A percentile compares a stretch with the other conserved stretches of the same genome.
Evolutionary conservation across 805 yeast genomes (phyloP).

Genomic region (Ogataea nakhonphanomensis): DNA sequence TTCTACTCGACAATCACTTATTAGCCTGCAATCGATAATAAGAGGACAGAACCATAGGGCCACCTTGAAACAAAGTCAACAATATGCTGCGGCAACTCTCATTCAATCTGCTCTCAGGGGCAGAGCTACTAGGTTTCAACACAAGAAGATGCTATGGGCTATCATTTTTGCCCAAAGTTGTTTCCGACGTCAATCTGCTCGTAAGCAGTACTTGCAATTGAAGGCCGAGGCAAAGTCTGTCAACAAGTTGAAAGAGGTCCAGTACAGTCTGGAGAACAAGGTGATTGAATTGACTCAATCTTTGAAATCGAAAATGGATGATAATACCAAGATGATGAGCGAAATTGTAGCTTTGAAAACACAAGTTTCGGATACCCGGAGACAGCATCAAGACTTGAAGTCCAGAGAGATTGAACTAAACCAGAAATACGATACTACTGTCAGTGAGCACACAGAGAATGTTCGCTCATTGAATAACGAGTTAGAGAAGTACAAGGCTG

Average conservation of each 20-base stretch:
- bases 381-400: constrained; percentile 51
- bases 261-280: constrained; percentile 91
- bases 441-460: constrained; percentile 46
- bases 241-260: constrained; percentile 83
- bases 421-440: constrained; percentile 42
- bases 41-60: constrained; percentile 56
- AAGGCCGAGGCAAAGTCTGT: constrained; percentile 91
- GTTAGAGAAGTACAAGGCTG: constrained; percentile 49
- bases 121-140: constrained; percentile 53
- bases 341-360: constrained; percentile 55
- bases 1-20: constrained; percentile 36
- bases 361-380: constrained; percentile 51
- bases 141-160: constrained; percentile 44
- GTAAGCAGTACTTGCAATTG: constrained; percentile 55
- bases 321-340: constrained; percentile 66
- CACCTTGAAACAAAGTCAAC: constrained; percentile 45
- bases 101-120: constrained; percentile 79
- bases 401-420: constrained; percentile 53
- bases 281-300: constrained; percentile 94
- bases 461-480: constrained; percentile 52
- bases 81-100: constrained; percentile 59
- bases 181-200: constrained; percentile 74
- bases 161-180: constrained; percentile 74
- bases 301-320: constrained; percentile 73
- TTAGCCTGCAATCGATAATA: constrained; percentile 44